phyloP scores from a whole-genome alignment of 352 stramenopile genomes.

The Pythium biforme region DNA sequence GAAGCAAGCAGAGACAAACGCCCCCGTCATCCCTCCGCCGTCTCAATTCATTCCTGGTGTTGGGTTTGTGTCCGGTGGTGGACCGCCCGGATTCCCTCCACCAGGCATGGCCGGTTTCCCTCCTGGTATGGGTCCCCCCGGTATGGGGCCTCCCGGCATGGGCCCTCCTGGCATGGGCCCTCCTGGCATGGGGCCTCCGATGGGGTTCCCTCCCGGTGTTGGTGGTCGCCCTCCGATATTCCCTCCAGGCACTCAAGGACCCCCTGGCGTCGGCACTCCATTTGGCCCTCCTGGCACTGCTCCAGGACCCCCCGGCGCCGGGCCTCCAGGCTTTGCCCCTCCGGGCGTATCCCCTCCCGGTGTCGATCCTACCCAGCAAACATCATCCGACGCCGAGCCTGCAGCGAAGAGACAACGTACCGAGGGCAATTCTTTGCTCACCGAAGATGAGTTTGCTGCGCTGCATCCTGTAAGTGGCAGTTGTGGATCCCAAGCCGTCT shows the following conservation, averaged over 20 bases:
- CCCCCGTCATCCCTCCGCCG: constrained; percentile 3
- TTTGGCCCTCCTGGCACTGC: constrained; percentile 29
- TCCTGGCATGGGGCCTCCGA: constrained; percentile 28
- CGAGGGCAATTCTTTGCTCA: constrained; percentile 56
- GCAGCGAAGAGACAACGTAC: constrained; percentile 70
- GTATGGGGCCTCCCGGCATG: constrained; percentile 18
- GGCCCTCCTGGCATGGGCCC: constrained; percentile 27
- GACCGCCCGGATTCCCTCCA: constrained; percentile 26
- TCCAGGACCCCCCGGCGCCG: constrained; percentile 15
- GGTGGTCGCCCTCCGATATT: background rate
- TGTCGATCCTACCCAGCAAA: constrained; percentile 18
- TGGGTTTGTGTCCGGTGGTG: constrained; percentile 7
- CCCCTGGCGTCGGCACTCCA: background rate
- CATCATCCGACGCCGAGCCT: constrained; percentile 42
- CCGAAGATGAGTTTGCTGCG: constrained; percentile 76
- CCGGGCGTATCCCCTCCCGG: constrained; percentile 17
- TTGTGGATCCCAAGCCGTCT: background rate
- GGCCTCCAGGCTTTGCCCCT: constrained; percentile 10
- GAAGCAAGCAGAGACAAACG: background rate
- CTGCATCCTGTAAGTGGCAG: constrained; percentile 60
- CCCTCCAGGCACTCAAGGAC: constrained; percentile 4
- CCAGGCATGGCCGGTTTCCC: constrained; percentile 29
- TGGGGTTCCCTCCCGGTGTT: constrained; percentile 2
- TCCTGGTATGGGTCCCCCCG: constrained; percentile 6
- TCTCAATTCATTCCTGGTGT: constrained; percentile 14